These are phyloP conservation scores for Penicillium coffeae DNA, from an alignment of 495 filamentous ascomycete genomes.

Conservation along the genomic window DNA sequence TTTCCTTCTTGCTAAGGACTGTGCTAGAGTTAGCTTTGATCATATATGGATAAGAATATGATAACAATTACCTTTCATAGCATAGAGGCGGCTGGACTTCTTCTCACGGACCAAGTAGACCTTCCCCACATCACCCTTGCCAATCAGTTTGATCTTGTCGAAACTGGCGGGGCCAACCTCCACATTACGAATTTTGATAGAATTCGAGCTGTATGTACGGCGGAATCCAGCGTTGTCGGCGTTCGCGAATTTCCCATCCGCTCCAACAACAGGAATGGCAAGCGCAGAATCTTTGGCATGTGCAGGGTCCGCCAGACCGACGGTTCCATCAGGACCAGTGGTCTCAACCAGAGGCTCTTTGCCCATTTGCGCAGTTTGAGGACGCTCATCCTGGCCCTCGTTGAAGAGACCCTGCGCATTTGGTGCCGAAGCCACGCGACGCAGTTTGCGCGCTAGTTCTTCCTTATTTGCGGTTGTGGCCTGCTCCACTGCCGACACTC, in stretches of 20 bases:
- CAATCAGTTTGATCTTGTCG: constrained; percentile 98
- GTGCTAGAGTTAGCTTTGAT: constrained; percentile 11
- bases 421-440: constrained; percentile 90
- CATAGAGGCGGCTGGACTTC: constrained; percentile 90
- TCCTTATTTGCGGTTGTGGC: constrained; percentile 80
- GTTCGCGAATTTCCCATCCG: constrained; percentile 43
- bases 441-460: constrained; percentile 85
- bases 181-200: constrained; percentile 95
- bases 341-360: constrained; percentile 67
- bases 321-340: constrained; percentile 49
- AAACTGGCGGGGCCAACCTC: constrained; percentile 95
- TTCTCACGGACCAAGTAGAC: constrained; percentile 97
- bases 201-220: constrained; percentile 97
- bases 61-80: constrained; percentile 82
- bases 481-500: constrained; percentile 69
- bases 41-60: background rate
- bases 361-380: constrained; percentile 73
- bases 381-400: constrained; percentile 59
- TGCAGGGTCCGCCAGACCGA: constrained; percentile 54
- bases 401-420: constrained; percentile 93
- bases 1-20: constrained; percentile 99
- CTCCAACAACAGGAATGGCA: constrained; percentile 35
- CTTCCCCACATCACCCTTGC: constrained; percentile 97
- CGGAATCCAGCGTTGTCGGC: constrained; percentile 71
- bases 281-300: constrained; percentile 39